phyloP scores from a whole-genome alignment of 73 alveolate species.

The Stentor coeruleus region DNA sequence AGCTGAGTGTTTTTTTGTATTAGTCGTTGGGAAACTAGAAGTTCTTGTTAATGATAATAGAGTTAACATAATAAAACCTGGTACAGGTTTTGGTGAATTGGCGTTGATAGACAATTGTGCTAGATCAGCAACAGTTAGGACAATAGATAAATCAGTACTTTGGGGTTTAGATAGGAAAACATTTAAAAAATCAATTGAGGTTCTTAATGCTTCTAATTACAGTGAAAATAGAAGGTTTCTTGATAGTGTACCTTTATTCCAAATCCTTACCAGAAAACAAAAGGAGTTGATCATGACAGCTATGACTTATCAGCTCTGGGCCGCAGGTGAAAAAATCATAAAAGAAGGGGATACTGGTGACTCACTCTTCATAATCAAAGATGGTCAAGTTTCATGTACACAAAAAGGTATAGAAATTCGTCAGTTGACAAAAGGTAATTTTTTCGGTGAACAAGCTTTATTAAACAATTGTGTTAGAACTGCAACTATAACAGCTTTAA shows the following conservation, averaged over 20 bases:
- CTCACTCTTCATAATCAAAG: neutral
- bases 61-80: neutral
- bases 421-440: slow-evolving; percentile 49
- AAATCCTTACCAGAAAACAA: neutral
- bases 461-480: slow-evolving; percentile 44
- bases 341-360: slow-evolving; percentile 18
- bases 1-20: neutral
- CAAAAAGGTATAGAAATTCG: slow-evolving; percentile 36
- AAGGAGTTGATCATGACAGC: neutral
- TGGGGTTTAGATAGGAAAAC: slow-evolving; percentile 11
- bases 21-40: slow-evolving; percentile 8
- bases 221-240: neutral
- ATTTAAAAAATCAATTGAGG: neutral
- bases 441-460: slow-evolving; percentile 63
- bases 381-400: slow-evolving; percentile 49
- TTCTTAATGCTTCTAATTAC: neutral
- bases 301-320: neutral
- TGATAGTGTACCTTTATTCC: neutral
- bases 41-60: neutral
- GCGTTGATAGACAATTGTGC: neutral
- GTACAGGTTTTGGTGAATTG: neutral
- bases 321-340: slow-evolving; percentile 2
- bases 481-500: slow-evolving; percentile 44
- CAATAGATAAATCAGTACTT: neutral
- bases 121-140: neutral